These are phyloP conservation scores for Paracorniculantispora psalliotae DNA, from an alignment of 2,329 filamentous ascomycete species.

Conservation along the genomic window DNA sequence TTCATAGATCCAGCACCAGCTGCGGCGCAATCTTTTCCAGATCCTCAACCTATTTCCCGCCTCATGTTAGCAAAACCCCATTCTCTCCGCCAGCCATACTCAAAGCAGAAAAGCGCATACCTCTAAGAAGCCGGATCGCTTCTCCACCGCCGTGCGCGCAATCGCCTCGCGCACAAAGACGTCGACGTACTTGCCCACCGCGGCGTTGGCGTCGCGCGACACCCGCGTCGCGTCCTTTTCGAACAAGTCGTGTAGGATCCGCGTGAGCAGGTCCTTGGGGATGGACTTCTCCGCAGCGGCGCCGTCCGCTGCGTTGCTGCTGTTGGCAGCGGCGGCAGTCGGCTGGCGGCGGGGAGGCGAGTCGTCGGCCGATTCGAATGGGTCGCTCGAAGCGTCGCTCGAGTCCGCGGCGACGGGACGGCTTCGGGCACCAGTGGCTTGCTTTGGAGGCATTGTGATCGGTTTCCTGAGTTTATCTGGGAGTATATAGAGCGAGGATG, in stretches of 20 bases:
- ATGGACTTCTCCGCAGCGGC: slow-evolving; percentile 47
- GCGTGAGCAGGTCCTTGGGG: slow-evolving; percentile 68
- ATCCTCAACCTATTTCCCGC: slow-evolving; percentile 70
- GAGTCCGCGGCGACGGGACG: slow-evolving; percentile 24
- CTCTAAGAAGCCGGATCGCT: slow-evolving; percentile 67
- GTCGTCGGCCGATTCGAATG: slow-evolving; percentile 28
- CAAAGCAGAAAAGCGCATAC: slow-evolving; percentile 34
- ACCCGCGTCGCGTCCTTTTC: slow-evolving; percentile 66
- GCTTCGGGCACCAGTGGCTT: slow-evolving; percentile 32
- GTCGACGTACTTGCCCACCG: slow-evolving; percentile 82
- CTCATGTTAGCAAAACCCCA: too few species aligned
- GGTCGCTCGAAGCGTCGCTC: slow-evolving; percentile 26
- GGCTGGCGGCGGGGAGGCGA: slow-evolving; percentile 16
- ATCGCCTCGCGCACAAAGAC: slow-evolving; percentile 87
- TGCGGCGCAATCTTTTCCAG: slow-evolving; percentile 83
- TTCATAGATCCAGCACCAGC: slow-evolving; percentile 77
- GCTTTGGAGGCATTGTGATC: slow-evolving; percentile 39
- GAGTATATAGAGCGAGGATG: background rate
- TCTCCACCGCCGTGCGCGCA: slow-evolving; percentile 69
- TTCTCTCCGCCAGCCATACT: too few species aligned
- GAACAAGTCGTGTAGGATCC: slow-evolving; percentile 76
- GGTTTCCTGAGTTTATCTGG: background rate
- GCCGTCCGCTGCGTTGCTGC: slow-evolving; percentile 26
- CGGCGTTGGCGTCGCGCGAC: slow-evolving; percentile 68
- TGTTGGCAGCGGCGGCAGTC: slow-evolving; percentile 12